Evolutionary conservation across 495 filamentous ascomycete genomes (phyloP), one percentile per base, ranked within the genome.

Genomic region (Aspergillus carlsbadensis): DNA sequence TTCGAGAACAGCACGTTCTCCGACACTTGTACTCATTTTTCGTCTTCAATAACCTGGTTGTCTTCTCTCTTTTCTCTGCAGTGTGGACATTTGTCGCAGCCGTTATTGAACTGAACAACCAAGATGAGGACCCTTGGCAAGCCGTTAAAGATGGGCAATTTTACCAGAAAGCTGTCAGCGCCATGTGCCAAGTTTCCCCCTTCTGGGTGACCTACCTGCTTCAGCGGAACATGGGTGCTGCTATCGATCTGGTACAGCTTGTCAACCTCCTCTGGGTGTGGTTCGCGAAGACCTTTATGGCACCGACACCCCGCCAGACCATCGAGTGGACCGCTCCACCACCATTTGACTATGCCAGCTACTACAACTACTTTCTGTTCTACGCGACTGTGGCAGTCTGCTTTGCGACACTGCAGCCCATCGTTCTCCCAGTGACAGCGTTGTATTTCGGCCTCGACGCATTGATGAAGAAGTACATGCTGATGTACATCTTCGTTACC

Each of bases 191-290:
- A 11, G 80, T 93, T 33, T 94, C 92, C 0, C 82, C 89, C 0
- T 99, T 96, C 74, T 99, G 93, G 93, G 83, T 97, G 21, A 88
- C 88, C 1, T 98, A 90, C 81, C 78, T 97, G 10, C 74, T 98
- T 40, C 95, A 98, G 75, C 84, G 95, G 31, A 95, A 96, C 64
- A 78, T 98, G 17, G 92, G 92, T 52, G 91, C 93, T 2, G 87
- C 95, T 17, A 82, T 96, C 42, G 94, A 99, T 68, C 74, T 99
- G 15, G 84, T 87, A 6, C 94, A 99, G 68, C 65, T 96, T 10
- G 86, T 92, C 69, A 86, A 82, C 5, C 76, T 99, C 36, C 70
- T 86, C 24, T 91, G 87, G 80, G 87, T 90, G 56, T 93, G 87
- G 68, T 87, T 94, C 65, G 81, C 84, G 56, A 87, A 89, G 60